Conservation (phyloP, 2,329 filamentous ascomycete species). For the Colletotrichum lupini region DNA sequence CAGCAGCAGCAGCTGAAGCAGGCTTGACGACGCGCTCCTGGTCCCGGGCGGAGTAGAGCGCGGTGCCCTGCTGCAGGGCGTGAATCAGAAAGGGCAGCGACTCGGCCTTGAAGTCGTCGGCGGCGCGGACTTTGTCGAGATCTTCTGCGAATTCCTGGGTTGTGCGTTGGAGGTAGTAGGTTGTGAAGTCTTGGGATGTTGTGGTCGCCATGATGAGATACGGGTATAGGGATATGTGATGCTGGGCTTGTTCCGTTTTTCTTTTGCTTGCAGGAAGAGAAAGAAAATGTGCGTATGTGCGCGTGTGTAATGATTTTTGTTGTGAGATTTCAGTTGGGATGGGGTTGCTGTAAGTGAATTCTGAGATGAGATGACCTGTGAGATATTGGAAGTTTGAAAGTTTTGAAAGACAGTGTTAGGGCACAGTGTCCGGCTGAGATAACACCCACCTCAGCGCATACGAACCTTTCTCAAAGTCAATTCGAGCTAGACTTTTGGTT, state of each 20-base stretch:
- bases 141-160: constrained; percentile 80
- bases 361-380: not conserved
- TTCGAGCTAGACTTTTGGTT: not conserved
- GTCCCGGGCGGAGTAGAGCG: constrained; percentile 66
- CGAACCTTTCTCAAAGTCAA: not conserved
- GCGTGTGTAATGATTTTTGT: too few species aligned
- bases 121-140: constrained; percentile 74
- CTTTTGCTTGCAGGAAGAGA: too few species aligned
- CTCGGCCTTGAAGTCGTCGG: constrained; percentile 77
- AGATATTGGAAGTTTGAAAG: constrained; percentile 2
- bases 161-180: constrained; percentile 76
- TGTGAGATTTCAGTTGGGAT: not conserved
- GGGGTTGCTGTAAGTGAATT: not conserved
- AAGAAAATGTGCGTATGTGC: too few species aligned
- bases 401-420: constrained; percentile 4
- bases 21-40: constrained; percentile 41
- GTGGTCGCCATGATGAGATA: not conserved
- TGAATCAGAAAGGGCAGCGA: constrained; percentile 73
- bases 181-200: constrained; percentile 59
- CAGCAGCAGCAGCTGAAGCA: not conserved
- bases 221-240: not conserved
- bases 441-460: not conserved
- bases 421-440: not conserved
- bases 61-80: constrained; percentile 75
- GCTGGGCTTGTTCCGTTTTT: too few species aligned